These are phyloP conservation scores for Aspergillus pseudoviridinutans DNA, from an alignment of 2,329 filamentous ascomycete species.

Conservation along the genomic window DNA sequence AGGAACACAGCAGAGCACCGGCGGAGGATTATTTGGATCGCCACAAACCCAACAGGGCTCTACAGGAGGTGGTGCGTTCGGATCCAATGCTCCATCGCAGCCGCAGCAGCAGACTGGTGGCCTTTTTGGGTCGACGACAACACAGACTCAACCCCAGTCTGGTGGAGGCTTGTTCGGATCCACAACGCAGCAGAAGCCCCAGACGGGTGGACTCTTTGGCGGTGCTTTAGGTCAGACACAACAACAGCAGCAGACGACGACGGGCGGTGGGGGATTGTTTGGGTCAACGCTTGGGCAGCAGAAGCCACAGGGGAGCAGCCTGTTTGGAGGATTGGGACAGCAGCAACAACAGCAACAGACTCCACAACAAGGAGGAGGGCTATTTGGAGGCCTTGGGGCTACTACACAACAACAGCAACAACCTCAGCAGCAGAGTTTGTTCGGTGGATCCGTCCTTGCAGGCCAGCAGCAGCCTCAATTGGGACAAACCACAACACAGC, in stretches of 20 bases:
- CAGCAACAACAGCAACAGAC: slow-evolving; percentile 11
- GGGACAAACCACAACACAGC: slow-evolving; percentile 37
- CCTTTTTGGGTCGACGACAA: slow-evolving; percentile 24
- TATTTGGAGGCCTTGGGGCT: slow-evolving; percentile 39
- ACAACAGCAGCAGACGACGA: slow-evolving; percentile 16
- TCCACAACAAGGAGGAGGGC: slow-evolving; percentile 34
- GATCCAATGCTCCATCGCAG: slow-evolving; percentile 21
- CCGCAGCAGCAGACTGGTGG: slow-evolving; percentile 31
- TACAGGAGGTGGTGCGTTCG: slow-evolving; percentile 23
- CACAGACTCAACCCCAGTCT: slow-evolving; percentile 18
- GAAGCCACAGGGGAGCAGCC: slow-evolving; percentile 17
- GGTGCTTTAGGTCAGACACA: slow-evolving; percentile 22
- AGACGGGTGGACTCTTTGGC: slow-evolving; percentile 18
- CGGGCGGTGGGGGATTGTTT: slow-evolving; percentile 20
- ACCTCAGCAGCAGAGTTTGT: slow-evolving; percentile 25
- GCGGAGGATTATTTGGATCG: slow-evolving; percentile 33
- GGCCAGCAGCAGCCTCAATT: slow-evolving; percentile 36
- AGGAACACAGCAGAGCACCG: slow-evolving; percentile 16
- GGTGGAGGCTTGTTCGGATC: slow-evolving; percentile 37
- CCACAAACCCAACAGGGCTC: slow-evolving; percentile 20
- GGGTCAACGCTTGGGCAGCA: slow-evolving; percentile 23
- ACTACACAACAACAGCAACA: slow-evolving; percentile 42
- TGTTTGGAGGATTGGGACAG: slow-evolving; percentile 19
- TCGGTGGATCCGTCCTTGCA: slow-evolving; percentile 26
- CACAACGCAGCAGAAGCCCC: slow-evolving; percentile 23